These are phyloP conservation scores for Monascus purpureus DNA, from an alignment of 495 filamentous ascomycete species.

Conservation along the genomic window DNA sequence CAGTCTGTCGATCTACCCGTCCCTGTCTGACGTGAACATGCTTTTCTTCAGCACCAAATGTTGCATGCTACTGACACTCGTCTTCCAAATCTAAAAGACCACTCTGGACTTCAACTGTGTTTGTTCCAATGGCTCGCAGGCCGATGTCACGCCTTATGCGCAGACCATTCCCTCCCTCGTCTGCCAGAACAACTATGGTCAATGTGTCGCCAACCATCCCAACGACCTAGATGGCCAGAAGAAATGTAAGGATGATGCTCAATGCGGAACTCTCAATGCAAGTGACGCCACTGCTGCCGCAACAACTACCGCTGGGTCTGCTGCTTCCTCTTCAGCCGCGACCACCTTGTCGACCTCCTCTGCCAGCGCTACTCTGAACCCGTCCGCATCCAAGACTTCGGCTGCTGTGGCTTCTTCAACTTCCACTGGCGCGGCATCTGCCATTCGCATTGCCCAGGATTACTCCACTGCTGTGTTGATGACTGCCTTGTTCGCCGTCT, in stretches of 20 bases:
- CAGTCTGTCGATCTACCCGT: slow-evolving; percentile 12
- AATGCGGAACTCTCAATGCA: slow-evolving; percentile 37
- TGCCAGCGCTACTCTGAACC: no score
- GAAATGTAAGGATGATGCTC: slow-evolving; percentile 24
- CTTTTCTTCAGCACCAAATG: no score
- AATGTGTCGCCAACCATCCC: slow-evolving; percentile 36
- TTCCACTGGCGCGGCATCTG: slow-evolving; percentile 18
- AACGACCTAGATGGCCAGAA: slow-evolving; percentile 29
- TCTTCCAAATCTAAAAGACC: no score
- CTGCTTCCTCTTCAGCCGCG: slow-evolving; percentile 6
- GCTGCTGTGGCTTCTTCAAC: no score
- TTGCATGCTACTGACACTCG: no score
- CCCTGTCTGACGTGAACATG: no score
- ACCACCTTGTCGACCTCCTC: slow-evolving; percentile 9
- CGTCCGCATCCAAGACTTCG: no score
- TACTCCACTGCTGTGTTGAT: slow-evolving; percentile 38
- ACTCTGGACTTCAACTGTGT: slow-evolving; percentile 38
- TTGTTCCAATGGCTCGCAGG: slow-evolving; percentile 36
- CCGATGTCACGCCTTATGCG: slow-evolving; percentile 37
- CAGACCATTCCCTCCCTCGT: slow-evolving; percentile 44
- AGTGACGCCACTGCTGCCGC: slow-evolving; percentile 14
- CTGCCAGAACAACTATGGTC: slow-evolving; percentile 33
- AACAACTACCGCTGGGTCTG: slow-evolving; percentile 7
- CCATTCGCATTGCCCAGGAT: slow-evolving; percentile 24
- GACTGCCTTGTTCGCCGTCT: slow-evolving; percentile 30